Conservation (phyloP, 2,329 filamentous ascomycete species). For the Penicillium sp. region DNA sequence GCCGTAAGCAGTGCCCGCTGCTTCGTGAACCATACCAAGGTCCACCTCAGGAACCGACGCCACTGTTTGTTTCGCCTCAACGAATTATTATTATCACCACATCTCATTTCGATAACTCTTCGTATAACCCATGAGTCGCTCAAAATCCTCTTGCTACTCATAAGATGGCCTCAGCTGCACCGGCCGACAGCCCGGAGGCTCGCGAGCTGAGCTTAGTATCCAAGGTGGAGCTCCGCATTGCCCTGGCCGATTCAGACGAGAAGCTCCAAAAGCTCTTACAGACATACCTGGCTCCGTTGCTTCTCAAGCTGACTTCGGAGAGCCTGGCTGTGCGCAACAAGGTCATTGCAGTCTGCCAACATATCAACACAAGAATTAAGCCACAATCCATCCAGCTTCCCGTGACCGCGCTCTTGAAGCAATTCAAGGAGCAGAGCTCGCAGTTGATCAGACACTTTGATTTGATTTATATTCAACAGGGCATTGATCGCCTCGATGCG, state of each 20-base stretch:
- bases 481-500: slow-evolving; percentile 59
- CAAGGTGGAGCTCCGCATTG: slow-evolving; percentile 81
- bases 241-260: slow-evolving; percentile 74
- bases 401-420: slow-evolving; percentile 76
- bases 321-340: slow-evolving; percentile 76
- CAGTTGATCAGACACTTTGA: slow-evolving; percentile 82
- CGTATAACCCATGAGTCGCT: not conserved
- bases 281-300: slow-evolving; percentile 72
- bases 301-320: slow-evolving; percentile 82
- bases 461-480: slow-evolving; percentile 83
- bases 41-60: no score
- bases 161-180: slow-evolving; percentile 30
- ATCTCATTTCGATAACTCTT: not conserved
- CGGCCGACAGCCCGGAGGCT: slow-evolving; percentile 41
- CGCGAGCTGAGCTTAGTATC: slow-evolving; percentile 78
- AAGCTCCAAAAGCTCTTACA: slow-evolving; percentile 76
- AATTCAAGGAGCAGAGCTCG: slow-evolving; percentile 77
- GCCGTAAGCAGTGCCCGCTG: not conserved
- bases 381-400: slow-evolving; percentile 69
- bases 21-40: not conserved
- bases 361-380: slow-evolving; percentile 64
- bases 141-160: not conserved
- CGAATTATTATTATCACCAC: not conserved
- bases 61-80: no score
- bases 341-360: slow-evolving; percentile 67